Conservation (phyloP, 2,329 filamentous ascomycete species). For the Periconia macrospinosa region DNA sequence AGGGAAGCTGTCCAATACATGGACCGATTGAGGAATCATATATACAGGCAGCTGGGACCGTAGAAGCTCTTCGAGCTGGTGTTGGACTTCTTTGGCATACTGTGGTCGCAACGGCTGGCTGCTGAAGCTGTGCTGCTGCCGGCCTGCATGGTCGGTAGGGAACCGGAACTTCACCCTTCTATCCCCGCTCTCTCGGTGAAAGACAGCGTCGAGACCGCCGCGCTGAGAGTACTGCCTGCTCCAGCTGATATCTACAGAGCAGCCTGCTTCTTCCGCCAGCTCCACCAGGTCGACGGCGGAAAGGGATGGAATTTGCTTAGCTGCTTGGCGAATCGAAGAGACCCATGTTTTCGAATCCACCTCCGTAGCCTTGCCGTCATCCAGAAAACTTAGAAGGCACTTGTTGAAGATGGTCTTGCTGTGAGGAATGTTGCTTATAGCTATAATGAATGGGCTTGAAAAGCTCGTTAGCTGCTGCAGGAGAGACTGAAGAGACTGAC, state of each 20-base stretch:
- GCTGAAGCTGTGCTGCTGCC: not conserved
- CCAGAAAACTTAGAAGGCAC: not conserved
- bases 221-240: not conserved
- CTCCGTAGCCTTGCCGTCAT: not conserved
- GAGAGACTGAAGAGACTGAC: not conserved
- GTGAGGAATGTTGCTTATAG: not conserved
- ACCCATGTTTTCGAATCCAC: not conserved
- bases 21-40: slow-evolving; percentile 16
- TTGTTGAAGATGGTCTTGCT: not conserved
- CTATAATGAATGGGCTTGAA: not conserved
- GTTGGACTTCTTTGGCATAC: slow-evolving; percentile 24
- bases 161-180: not conserved
- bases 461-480: not conserved
- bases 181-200: not conserved
- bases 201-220: not conserved
- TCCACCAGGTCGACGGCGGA: not conserved
- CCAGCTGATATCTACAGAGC: not conserved
- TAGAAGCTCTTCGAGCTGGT: not conserved
- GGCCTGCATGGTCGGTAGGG: slow-evolving; percentile 1
- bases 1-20: slow-evolving; percentile 29
- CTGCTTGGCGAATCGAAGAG: not conserved
- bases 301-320: not conserved
- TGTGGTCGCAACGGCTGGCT: slow-evolving; percentile 10
- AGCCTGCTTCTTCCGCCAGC: not conserved
- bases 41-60: slow-evolving; percentile 5